Evolutionary conservation across 164 flowering plant genomes (phyloP), one percentile per base, ranked within the genome.

Genomic region (Pachysandra terminalis): DNA sequence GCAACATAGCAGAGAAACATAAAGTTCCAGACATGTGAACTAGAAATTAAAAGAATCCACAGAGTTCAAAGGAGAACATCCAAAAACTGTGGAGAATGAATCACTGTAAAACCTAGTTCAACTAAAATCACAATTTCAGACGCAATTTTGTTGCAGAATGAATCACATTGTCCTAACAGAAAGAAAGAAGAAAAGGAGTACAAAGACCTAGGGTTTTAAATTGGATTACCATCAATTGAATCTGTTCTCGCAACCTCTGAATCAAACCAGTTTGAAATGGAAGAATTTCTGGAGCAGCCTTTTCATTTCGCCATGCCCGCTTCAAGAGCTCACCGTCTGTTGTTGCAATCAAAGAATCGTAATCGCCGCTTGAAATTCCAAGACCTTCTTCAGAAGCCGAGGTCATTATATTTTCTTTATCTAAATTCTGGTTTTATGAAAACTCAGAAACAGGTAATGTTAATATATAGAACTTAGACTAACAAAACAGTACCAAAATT

Each of bases 241-340:
- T 83, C 76, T 86, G 98, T 61, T 82, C 90, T 60, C 79, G 75
- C 53, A 82, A 66, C 67, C 92, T 77, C 67, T 81, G 78, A 6
- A 94, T 85, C 66, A 94, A 75, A 64, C 65, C 63, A 12, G 75
- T 45, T 68, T 90, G 80, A 68, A 69, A 90, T 19, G 66, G 85
- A 59, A 91, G 89, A 57, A 91, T 87, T 79, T 91, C 93, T 3
- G 96, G 98, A 23, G 95, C 86, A 7, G 89, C 91, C 80, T 90
- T 91, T 75, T 90, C 97, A 70, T 88, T 88, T 58, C 97, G 81
- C 97, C 96, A 94, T 3, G 91, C 93, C 63, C 80, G 72, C 75
- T 87, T 94, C 78, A 95, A 66, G 0, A 83, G 81, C 81, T 91
- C 96, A 9, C 83, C 91, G 19, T 90, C 92, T 9, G 97, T 80